Base-by-base conservation (phyloP, 2,329 filamentous ascomycete genomes). In the Sclerotinia trifoliorum region DNA sequence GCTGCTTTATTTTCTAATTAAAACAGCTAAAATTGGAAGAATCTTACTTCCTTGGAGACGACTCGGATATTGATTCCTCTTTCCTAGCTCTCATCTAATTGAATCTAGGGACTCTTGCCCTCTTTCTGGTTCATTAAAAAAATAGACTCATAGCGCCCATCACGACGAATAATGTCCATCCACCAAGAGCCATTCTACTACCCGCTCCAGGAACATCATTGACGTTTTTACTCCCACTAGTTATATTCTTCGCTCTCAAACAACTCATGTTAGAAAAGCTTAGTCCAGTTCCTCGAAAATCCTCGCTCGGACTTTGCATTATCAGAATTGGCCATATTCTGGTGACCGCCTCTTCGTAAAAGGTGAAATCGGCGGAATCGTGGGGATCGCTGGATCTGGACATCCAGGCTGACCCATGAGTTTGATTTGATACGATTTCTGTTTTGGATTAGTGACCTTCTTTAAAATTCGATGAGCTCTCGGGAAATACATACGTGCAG, bases 301-400 rank as follows among this genome's bases (percentile, higher is more conserved):
- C 8, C 13, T 2, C 6, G 26, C 29, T 65, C 11, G 63, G 52
- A 35, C 42, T 48, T 44, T 65, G 52, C 11, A 65, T 56, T 2
- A 65, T 17, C 39, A 65, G 19, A n/a, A 65, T 49, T 13, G 63
- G 63, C 63, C 52, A 65, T 21, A 52, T 52, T 39, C 15, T 35
- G 5, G 61, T 64, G 13, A 52, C 61, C 3, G 61, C 61, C 26
- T 64, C 29, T 7, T 64, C 61, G 17, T 42, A 64, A 8, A 13
- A 64, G 6, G 61, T 64, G 4, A 52, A 15, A 21, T 64, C 42
- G n/a, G 48, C 19, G 13, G n/a, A 24, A 52, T 64, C 48, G 17
- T 64, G 46, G 21, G 21, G 15, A 29, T 35, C n/a, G 5, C 46
- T 51, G 4, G 32, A 19, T 24, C 29, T 17, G 32, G 26, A 52